Base-by-base conservation (phyloP, 768 basidiomycete genomes). In the Vararia minispora region DNA sequence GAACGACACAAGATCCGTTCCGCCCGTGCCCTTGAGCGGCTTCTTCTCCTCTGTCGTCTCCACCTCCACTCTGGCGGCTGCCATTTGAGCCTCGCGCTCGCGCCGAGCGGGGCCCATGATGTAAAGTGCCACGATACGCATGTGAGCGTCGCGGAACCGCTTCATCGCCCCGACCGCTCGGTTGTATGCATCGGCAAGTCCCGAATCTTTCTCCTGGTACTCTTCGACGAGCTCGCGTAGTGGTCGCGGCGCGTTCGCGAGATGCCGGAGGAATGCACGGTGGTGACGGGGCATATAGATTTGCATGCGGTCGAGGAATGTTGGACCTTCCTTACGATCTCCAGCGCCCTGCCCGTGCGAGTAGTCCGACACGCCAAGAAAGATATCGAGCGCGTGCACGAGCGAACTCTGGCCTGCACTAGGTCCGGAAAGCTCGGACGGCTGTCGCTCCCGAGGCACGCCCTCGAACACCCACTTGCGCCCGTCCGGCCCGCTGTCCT, bases 361-460 rank as follows among this genome's bases (percentile, higher is more conserved):
- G 50, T 53, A 52, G 45, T 62, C 59, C 50, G 69, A 64, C n/a
- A 72, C 57, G 31, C 69, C 69, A 27, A 74, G 59, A 59, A 73
- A 73, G 40, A 67, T 50, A 53, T 74, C 72, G 33, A 74, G 55
- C 6, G 69, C 62, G 47, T 73, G 71, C 17, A 78, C 64, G 42
- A 79, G 54, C n/a, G 70, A 63, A 52, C 71, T 74, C 56, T 79
- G 76, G 4, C 73, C 76, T 0, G 76, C 76, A 41, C 66, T 69
- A 1, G 76, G 74, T 6, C 76, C 76, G 13, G 67, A 68, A 25
- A 71, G 64, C 50, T 69, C 63, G 12, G 52, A 52, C 21, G 59
- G 61, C 35, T 52, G 30, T 17, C 51, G 45, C 18, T 62, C 49
- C 18, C 48, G 43, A 3, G 56, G 54, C 28, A 66, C 53, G 18